Percentiles rank a stretch among this genome's conserved stretches.
These are phyloP conservation scores for Ogataea saltuana DNA, from an alignment of 805 yeast species.

Conservation along the genomic window DNA sequence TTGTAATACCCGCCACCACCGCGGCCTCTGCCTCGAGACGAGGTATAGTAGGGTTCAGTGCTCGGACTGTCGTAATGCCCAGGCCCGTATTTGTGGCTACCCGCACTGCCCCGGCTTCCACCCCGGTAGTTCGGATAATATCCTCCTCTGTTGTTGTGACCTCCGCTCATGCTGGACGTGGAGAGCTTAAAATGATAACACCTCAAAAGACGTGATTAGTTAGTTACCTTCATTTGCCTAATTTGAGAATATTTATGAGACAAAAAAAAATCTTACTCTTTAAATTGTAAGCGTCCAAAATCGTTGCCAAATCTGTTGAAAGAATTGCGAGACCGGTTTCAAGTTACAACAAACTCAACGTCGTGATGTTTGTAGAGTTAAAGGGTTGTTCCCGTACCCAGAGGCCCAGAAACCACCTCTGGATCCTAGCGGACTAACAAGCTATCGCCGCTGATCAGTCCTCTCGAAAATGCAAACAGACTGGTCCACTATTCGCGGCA, in stretches of 20 bases:
- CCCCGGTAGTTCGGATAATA: conserved; percentile 7
- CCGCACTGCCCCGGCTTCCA: conserved; percentile 2
- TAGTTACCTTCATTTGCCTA: no score
- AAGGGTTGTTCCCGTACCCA: no score
- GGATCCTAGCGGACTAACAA: no score
- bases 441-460: no score
- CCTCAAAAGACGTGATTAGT: no score
- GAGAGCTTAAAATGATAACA: no score
- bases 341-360: no score
- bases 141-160: conserved; percentile 6
- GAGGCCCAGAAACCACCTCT: no score
- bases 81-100: conserved; percentile 9
- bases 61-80: conserved; percentile 2
- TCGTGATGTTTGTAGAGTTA: no score
- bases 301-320: not conserved
- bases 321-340: not conserved
- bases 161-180: conserved; percentile 2
- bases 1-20: conserved; percentile 8
- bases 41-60: conserved; percentile 12
- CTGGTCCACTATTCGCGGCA: no score
- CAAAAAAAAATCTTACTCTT: not conserved
- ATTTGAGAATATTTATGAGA: not conserved
- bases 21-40: conserved; percentile 15
- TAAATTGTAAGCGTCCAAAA: not conserved
- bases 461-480: no score